Base-by-base conservation (phyloP, 768 basidiomycete species). In the Hydnum rufescens region DNA sequence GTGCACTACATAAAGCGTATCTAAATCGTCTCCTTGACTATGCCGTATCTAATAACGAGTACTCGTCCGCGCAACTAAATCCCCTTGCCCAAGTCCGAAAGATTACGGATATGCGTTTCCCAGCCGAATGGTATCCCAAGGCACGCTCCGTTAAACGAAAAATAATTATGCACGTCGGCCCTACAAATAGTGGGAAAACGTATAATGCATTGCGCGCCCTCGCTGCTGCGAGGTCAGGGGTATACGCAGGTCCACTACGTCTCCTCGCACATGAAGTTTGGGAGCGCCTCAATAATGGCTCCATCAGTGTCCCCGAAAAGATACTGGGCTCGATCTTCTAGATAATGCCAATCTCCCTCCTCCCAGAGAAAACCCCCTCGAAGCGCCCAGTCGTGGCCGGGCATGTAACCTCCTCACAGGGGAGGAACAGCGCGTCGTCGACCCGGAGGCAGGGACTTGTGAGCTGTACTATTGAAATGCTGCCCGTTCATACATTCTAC, bases 141-240 rank as follows among this genome's bases (percentile, higher is more conserved):
- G 77, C 88, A 0, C 77, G 93, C 5, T 60, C 63, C 6, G 66
- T 78, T 57, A 72, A 70, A 18, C 74, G 92, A 19, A 85, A 80
- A 58, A 69, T 97, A 58, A 81, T 92, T 63, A 80, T 97, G 71
- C 93, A 99, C 60, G 88, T 99, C 36, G 95, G 93, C 0, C 95
- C 95, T 0, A 97, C 95, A 23, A 99, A 97, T 64, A 87, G 85
- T 56, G 95, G 93, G 29, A 99, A 99, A 68, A 99, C 93, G 0
- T 80, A 97, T 61, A 79, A 83, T 60, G 95, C 93, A 0, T 68
- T 99, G 5, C 79, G 86, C 42, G 87, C 90, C 0, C 73, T 99
- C 2, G 84, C 88, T 0, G 75, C 77, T 3, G 77, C 90, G 0
- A 60, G 62, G 1, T 66, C 68, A 0, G 95, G 92, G 3, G 71